Evolutionary conservation across 148 eudicot genomes (phyloP), one percentile per base, ranked within the genome.

Genomic region (Silene conica): DNA sequence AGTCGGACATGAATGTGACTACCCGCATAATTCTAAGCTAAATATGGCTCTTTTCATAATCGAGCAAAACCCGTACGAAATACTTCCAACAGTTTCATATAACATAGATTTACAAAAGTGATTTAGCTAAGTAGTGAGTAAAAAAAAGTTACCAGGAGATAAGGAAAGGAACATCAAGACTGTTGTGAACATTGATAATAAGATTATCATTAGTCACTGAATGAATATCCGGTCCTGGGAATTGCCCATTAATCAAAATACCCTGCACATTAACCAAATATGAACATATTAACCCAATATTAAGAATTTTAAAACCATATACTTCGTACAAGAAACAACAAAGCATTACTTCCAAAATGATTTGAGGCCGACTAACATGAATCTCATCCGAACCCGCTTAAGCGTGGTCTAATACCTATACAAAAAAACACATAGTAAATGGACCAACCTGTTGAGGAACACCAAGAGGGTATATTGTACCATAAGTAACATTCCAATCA

Each of bases 161-260:
- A 43, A 95, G 92, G 74, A 95, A 95, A 74, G 97, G 96, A 71
- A 90, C 93, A 58, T 89, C 86, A 77, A 95, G 91, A 85, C 87
- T 95, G 82, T 95, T 95, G 72, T 74, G 83, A 38, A 95, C 96
- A 67, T 92, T 95, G 83, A 95, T 88, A 50, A 95, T 89, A 68
- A 95, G 82, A 77, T 95, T 95, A 62, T 95, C 99, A 74, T 95
- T 95, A 8, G 97, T 95, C 0, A 90, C 96, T 0, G 92, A 87
- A 78, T 87, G 77, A 8, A 95, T 90, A 72, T 92, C 96, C 0
- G 99, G 99, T 0, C 99, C 99, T 5, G 99, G 99, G 50, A 95
- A 95, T 70, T 95, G 99, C 20, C 99, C 97, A 73, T 92, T 95
- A 20, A 95, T 92, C 80, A 95, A 77, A 70, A 95, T 95, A 1